These are phyloP conservation scores for Aspergillus leporis DNA, from an alignment of 495 filamentous ascomycete genomes.

Conservation along the genomic window DNA sequence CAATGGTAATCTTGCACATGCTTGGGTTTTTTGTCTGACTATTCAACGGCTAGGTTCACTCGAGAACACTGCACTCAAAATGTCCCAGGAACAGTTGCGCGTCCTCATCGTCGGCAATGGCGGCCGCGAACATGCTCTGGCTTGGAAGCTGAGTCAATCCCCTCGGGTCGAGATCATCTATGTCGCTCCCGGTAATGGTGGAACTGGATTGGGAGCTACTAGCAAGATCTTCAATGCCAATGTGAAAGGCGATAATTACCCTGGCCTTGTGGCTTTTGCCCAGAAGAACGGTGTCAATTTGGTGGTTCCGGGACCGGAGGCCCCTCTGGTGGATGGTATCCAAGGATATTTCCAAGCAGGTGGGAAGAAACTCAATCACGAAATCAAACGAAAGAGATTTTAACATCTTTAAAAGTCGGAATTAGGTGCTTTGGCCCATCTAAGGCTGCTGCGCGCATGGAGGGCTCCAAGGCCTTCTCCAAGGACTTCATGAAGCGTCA, in stretches of 20 bases:
- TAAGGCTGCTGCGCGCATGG: constrained; percentile 83
- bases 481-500: constrained; percentile 98
- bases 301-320: constrained; percentile 89
- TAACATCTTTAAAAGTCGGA: constrained; percentile 48
- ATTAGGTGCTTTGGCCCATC: constrained; percentile 88
- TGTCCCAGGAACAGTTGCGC: constrained; percentile 49
- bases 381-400: background rate
- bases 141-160: constrained; percentile 91
- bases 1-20: background rate
- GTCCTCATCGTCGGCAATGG: constrained; percentile 91
- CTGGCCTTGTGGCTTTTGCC: constrained; percentile 73
- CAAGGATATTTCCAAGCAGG: constrained; percentile 75
- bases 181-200: constrained; percentile 77
- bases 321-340: constrained; percentile 89
- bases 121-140: constrained; percentile 90
- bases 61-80: constrained; percentile 36
- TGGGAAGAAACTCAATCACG: constrained; percentile 17
- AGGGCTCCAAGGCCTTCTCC: constrained; percentile 93
- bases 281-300: constrained; percentile 73
- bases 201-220: constrained; percentile 64
- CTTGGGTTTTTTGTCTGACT: background rate
- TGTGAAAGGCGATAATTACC: constrained; percentile 73
- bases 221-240: constrained; percentile 72
- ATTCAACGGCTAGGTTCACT: constrained; percentile 25
- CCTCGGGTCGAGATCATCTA: constrained; percentile 51